A percentile compares a stretch with the other conserved stretches of the same genome.
These are phyloP conservation scores for Quercus berberidifolia DNA, from an alignment of 306 rosid genomes.

Conservation along the genomic window DNA sequence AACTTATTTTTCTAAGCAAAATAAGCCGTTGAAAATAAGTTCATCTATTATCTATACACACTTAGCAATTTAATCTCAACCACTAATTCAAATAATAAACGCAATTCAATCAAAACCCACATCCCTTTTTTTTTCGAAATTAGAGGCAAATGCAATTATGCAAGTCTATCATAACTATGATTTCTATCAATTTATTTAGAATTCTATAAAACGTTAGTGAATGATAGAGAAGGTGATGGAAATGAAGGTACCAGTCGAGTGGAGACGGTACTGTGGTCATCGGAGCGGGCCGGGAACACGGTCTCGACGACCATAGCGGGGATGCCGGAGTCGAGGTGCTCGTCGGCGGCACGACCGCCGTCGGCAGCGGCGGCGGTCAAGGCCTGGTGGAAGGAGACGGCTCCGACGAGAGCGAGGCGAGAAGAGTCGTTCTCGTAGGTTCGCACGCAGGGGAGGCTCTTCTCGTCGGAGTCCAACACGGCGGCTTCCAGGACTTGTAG, in stretches of 20 bases:
- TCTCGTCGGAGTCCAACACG: conserved; percentile 57
- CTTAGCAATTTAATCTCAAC: not conserved
- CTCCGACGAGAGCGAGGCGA: conserved; percentile 66
- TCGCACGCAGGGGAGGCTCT: conserved; percentile 71
- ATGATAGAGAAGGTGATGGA: conserved; percentile 4
- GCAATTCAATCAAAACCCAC: too few relatives aligned
- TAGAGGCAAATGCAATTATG: not conserved
- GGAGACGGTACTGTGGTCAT: conserved; percentile 65
- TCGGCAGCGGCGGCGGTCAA: conserved; percentile 89
- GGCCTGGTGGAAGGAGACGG: conserved; percentile 73
- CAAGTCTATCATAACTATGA: not conserved
- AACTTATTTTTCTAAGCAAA: too few relatives aligned
- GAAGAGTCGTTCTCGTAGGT: conserved; percentile 69
- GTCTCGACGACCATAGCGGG: conserved; percentile 94
- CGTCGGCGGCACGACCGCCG: conserved; percentile 78
- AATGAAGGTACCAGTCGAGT: conserved; percentile 72
- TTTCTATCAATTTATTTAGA: too few relatives aligned
- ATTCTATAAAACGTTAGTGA: not conserved
- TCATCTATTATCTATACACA: too few relatives aligned
- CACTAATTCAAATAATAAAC: too few relatives aligned
- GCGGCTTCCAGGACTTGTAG: conserved; percentile 71
- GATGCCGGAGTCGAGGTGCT: conserved; percentile 58
- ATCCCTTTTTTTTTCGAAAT: too few relatives aligned
- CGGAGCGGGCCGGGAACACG: conserved; percentile 59
- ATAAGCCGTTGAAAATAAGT: too few relatives aligned